Conservation (phyloP, 2,329 filamentous ascomycete genomes). For the Alternaria atra region DNA sequence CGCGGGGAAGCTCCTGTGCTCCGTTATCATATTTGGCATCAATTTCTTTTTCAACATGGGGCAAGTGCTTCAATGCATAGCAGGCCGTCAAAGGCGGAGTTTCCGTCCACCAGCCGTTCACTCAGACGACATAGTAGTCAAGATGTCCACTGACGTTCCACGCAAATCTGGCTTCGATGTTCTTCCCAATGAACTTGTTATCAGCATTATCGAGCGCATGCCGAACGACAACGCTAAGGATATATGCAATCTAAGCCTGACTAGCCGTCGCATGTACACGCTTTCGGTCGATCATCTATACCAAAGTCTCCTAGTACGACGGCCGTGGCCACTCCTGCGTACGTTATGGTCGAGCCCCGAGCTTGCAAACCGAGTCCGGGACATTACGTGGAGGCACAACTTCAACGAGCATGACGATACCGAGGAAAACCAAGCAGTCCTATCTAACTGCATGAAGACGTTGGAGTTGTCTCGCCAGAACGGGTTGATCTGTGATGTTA, state of each 20-base stretch:
- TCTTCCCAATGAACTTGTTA: conserved; percentile 14
- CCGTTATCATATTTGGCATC: neutral
- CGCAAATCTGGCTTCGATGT: neutral
- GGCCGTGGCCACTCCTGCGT: conserved; percentile 11
- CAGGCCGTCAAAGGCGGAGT: neutral
- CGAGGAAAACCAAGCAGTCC: neutral
- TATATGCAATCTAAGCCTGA: conserved; percentile 8
- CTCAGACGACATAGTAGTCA: neutral
- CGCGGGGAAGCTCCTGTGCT: conserved; percentile 1
- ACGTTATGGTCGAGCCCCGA: conserved; percentile 1
- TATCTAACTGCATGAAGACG: neutral
- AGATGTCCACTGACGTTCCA: conserved; percentile 2
- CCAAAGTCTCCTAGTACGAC: conserved; percentile 1
- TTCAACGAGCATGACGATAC: neutral
- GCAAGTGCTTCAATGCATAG: neutral
- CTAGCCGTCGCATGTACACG: conserved; percentile 11
- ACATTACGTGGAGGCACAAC: conserved; percentile 8
- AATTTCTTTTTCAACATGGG: neutral
- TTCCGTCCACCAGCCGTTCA: neutral
- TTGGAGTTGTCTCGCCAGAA: neutral
- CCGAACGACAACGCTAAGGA: conserved; percentile 6
- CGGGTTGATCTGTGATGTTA: neutral
- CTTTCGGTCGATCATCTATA: conserved; percentile 13
- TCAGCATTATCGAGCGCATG: conserved; percentile 12
- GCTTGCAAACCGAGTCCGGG: conserved; percentile 5